Base-by-base conservation (phyloP, 2,329 filamentous ascomycete species). In the Cryphonectria naterciae region DNA sequence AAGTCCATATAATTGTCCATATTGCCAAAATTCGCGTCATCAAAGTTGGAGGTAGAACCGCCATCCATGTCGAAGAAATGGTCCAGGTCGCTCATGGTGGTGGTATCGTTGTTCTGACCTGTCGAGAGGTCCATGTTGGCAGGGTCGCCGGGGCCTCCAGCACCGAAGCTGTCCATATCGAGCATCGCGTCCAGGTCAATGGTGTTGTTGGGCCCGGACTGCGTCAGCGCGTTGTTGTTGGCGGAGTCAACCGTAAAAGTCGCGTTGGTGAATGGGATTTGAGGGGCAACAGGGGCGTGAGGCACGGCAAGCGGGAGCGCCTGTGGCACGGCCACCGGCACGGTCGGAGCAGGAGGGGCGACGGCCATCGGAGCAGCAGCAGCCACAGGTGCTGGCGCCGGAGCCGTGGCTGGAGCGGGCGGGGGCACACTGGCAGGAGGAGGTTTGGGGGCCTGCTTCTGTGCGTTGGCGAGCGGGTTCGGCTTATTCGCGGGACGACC, bases 41-140 rank as follows among this genome's bases (percentile, higher is more conserved):
- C 72, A 25, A 84, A 82, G 68, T 81, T 81, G 22, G 77, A 77
- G 76, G 80, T 82, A 63, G 77, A 80, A 7, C 78, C 74, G 37
- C 75, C 80, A 37, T 81, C 81, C n/a, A 86, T 79, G 63, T 82
- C 80, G 72, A 87, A 87, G 39, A 86, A 77, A 43, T 85, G 84
- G 39, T 86, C 83, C 58, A 86, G 80, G 76, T 81, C 78, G 54
- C 74, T 75, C 67, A 71, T 68, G 76, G 56, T 75, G 62, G 74
- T 78, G 62, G 74, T 78, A 46, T 79, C 77, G 39, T 74, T 70
- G 52, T 76, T 77, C 43, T 74, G 22, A 35, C 41, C 25, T n/a
- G 61, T 28, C 35, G 61, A 64, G 37, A 46, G 37, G n/a, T 69
- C 62, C 75, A 73, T 66, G 74, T 74, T 65, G 75, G 74, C 65